Conservation (phyloP, 2,329 filamentous ascomycete genomes). For the Aspergillus aculeatinus region DNA sequence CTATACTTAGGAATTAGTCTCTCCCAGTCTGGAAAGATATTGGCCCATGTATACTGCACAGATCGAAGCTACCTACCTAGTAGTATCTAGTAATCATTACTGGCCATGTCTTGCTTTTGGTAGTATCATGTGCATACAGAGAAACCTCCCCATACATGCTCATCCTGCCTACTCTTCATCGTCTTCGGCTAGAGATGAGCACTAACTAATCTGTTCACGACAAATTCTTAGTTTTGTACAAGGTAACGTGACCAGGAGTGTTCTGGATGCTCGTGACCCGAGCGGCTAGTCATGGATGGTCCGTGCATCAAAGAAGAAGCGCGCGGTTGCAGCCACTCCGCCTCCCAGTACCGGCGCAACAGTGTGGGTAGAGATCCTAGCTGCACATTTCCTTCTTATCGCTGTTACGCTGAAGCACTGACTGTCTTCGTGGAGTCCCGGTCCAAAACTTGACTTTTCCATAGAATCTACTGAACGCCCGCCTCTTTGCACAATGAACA, state of each 20-base stretch:
- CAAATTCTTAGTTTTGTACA: too few relatives aligned
- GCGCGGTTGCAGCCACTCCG: conserved; percentile 29
- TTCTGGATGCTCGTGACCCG: not conserved
- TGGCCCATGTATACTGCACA: too few relatives aligned
- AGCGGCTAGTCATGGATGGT: conserved; percentile 12
- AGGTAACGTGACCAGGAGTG: not conserved
- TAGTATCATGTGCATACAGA: too few relatives aligned
- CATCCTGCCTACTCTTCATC: too few relatives aligned
- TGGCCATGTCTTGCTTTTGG: too few relatives aligned
- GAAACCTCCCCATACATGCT: too few relatives aligned
- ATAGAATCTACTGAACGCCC: conserved; percentile 17
- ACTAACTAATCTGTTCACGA: too few relatives aligned
- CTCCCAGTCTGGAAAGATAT: too few relatives aligned
- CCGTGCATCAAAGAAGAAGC: conserved; percentile 20
- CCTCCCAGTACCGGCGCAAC: conserved; percentile 28
- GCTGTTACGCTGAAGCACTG: conserved; percentile 2
- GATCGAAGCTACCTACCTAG: too few relatives aligned
- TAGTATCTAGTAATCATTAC: too few relatives aligned
- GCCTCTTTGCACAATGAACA: conserved; percentile 44
- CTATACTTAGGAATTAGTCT: not conserved
- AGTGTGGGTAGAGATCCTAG: conserved; percentile 23
- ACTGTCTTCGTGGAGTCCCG: conserved; percentile 4
- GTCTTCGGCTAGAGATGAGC: too few relatives aligned
- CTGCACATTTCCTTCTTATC: conserved; percentile 12
- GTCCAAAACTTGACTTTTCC: conserved; percentile 10